Evolutionary conservation across 1,284 basidiomycete species (phyloP).

Genomic region (Austroboletus novae-zelandiae): DNA sequence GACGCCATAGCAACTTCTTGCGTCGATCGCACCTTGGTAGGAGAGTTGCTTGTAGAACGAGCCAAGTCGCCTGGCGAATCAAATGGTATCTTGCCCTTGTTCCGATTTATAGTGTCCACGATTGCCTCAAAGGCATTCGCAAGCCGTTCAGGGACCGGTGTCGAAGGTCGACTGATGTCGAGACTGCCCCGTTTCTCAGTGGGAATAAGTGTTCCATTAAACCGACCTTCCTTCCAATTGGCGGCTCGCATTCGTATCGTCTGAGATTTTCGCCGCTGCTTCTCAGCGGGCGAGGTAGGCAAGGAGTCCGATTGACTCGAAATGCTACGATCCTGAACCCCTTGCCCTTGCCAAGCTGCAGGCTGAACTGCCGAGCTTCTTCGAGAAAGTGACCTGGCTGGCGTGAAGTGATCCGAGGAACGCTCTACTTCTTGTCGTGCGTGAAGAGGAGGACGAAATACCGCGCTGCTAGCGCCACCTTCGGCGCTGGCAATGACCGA

Average conservation of each 20-base stretch:
- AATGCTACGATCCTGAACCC: neutral
- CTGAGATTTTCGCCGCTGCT: constrained; percentile 39
- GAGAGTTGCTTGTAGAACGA: constrained; percentile 1
- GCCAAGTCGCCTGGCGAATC: constrained; percentile 13
- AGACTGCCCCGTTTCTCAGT: constrained; percentile 10
- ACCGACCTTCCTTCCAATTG: constrained; percentile 45
- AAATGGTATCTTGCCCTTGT: constrained; percentile 16
- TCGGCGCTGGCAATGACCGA: constrained; percentile 15
- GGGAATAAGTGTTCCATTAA: constrained; percentile 31
- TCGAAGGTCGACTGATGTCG: constrained; percentile 25
- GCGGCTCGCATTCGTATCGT: constrained; percentile 45
- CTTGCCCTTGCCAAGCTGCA: constrained; percentile 9
- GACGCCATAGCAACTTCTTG: constrained; percentile 12
- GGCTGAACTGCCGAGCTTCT: constrained; percentile 3
- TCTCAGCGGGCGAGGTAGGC: constrained; percentile 20
- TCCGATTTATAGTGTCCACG: constrained; percentile 38
- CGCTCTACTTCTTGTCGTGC: constrained; percentile 1
- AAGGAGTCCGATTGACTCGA: constrained; percentile 3
- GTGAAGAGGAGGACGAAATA: constrained; percentile 8
- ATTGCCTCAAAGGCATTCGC: constrained; percentile 40
- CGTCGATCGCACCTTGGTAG: neutral
- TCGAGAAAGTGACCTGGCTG: constrained; percentile 7
- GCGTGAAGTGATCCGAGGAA: constrained; percentile 3
- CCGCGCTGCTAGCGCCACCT: neutral
- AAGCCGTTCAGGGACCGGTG: constrained; percentile 37